phyloP scores from a whole-genome alignment of 148 eudicot species.

The Limonium bicolor region DNA sequence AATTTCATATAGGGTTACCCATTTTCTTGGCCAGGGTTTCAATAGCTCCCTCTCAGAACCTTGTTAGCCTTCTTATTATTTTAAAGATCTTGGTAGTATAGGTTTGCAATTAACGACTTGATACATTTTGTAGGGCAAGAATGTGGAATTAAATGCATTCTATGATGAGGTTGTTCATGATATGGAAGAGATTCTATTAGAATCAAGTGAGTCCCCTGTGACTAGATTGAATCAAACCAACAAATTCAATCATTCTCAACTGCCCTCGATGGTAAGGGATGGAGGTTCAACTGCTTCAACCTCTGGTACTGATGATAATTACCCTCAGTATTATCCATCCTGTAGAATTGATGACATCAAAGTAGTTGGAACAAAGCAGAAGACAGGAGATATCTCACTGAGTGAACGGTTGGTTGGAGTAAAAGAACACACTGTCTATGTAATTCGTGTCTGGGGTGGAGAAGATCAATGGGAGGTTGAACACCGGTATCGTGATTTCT shows the following conservation, averaged over 20 bases:
- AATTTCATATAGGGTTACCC: too few species aligned
- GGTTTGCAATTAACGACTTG: too few species aligned
- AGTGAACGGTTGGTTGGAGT: conserved; percentile 94
- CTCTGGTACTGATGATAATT: conserved; percentile 29
- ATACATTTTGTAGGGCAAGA: conserved; percentile 18
- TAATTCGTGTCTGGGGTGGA: conserved; percentile 52
- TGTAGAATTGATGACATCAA: conserved; percentile 55
- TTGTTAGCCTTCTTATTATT: too few species aligned
- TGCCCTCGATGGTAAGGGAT: conserved; percentile 38
- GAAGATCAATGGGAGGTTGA: conserved; percentile 78
- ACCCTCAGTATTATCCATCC: conserved; percentile 16
- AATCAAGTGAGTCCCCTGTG: conserved; percentile 38
- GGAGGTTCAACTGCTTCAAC: conserved; percentile 65
- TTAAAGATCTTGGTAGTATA: too few species aligned
- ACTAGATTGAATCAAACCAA: conserved; percentile 28
- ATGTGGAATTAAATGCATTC: conserved; percentile 46
- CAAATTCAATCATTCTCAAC: conserved; percentile 18
- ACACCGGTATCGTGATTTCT: conserved; percentile 86
- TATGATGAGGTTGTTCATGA: conserved; percentile 79
- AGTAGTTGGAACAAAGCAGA: conserved; percentile 79
- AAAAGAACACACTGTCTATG: conserved; percentile 76
- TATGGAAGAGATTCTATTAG: conserved; percentile 94
- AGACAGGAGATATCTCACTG: conserved; percentile 68
- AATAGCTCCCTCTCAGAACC: too few species aligned
- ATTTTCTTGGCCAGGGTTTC: too few species aligned